These are phyloP conservation scores for Epichloe typhina DNA, from an alignment of 2,329 filamentous ascomycete genomes.

Conservation along the genomic window DNA sequence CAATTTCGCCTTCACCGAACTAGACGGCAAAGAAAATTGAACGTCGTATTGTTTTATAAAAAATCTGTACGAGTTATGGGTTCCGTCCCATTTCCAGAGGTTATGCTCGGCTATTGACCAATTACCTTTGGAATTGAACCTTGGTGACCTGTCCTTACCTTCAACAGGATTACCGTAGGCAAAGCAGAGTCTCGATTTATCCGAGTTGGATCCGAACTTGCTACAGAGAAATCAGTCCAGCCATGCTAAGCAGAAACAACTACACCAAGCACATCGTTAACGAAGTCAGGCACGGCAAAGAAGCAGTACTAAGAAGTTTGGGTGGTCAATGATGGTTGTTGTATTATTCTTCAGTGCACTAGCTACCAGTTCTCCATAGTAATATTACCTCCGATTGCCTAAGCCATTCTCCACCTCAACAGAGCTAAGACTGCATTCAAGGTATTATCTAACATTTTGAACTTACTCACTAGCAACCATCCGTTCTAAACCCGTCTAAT, in stretches of 20 bases:
- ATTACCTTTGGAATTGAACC: not conserved
- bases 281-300: not conserved
- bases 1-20: not conserved
- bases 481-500: too few species aligned
- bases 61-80: not conserved
- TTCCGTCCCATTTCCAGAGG: not conserved
- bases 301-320: not conserved
- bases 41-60: not conserved
- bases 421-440: too few species aligned
- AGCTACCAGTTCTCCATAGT: too few species aligned
- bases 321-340: too few species aligned
- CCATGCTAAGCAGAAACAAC: not conserved
- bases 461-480: too few species aligned
- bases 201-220: not conserved
- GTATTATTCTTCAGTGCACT: too few species aligned
- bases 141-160: not conserved
- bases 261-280: not conserved
- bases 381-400: too few species aligned
- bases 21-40: not conserved
- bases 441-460: too few species aligned
- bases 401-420: too few species aligned
- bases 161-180: not conserved
- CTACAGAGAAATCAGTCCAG: not conserved
- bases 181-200: not conserved
- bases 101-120: not conserved